These are phyloP conservation scores for Hanseniaspora occidentalis DNA, from an alignment of 805 yeast species.

Conservation along the genomic window DNA sequence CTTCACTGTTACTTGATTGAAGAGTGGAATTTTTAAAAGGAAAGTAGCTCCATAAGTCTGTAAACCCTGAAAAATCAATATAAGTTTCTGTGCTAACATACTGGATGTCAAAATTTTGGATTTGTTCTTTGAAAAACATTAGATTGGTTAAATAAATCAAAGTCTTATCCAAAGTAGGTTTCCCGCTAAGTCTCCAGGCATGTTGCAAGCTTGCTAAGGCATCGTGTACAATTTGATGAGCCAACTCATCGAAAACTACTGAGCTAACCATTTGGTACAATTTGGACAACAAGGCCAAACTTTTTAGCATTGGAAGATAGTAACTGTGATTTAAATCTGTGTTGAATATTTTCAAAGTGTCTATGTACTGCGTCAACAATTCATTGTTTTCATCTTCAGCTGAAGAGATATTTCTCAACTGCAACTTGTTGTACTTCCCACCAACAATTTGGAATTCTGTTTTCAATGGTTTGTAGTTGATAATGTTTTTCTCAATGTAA, in stretches of 20 bases:
- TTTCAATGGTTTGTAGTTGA: constrained; percentile 50
- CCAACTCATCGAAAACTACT: constrained; percentile 73
- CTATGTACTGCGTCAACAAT: constrained; percentile 8
- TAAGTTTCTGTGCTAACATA: constrained; percentile 57
- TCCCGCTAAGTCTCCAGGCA: constrained; percentile 40
- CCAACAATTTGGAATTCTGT: constrained; percentile 56
- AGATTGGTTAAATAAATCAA: constrained; percentile 63
- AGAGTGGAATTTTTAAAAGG: constrained; percentile 6
- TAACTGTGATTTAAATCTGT: constrained; percentile 19
- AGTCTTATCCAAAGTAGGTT: constrained; percentile 36
- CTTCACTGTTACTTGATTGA: constrained; percentile 26
- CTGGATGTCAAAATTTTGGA: constrained; percentile 70
- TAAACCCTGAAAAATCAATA: constrained; percentile 71
- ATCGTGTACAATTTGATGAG: constrained; percentile 74
- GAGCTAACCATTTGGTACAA: constrained; percentile 73
- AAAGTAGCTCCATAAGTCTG: constrained; percentile 29
- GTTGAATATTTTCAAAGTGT: constrained; percentile 15
- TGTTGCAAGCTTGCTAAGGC: constrained; percentile 51
- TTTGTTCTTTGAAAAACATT: constrained; percentile 54
- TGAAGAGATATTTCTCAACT: constrained; percentile 3
- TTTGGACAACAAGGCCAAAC: constrained; percentile 58
- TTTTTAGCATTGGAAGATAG: constrained; percentile 61
- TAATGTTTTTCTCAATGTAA: constrained; percentile 56
- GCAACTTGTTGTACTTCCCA: constrained; percentile 16
- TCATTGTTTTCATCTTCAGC: constrained; percentile 11